Conservation (phyloP, 805 yeast species). For the Candida ortonii region DNA sequence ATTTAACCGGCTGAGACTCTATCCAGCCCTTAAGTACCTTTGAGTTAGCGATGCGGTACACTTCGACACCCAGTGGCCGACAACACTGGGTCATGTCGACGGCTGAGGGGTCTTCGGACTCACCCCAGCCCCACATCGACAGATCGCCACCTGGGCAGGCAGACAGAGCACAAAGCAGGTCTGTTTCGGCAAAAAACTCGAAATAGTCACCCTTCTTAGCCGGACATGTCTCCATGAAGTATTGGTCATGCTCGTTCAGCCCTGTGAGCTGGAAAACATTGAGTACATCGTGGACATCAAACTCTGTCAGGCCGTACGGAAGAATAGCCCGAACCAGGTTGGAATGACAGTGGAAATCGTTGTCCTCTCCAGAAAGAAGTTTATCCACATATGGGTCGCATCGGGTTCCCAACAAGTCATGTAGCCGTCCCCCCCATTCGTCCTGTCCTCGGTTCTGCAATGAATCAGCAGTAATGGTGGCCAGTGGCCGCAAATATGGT, state of each 20-base stretch:
- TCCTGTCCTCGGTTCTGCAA: conserved; percentile 53
- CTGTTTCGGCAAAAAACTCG: conserved; percentile 66
- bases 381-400: conserved; percentile 71
- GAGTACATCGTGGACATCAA: conserved; percentile 65
- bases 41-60: conserved; percentile 50
- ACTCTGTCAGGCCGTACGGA: conserved; percentile 61
- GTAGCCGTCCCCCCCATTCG: conserved; percentile 64
- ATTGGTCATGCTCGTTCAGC: conserved; percentile 59
- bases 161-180: conserved; percentile 58
- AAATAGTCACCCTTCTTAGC: conserved; percentile 58
- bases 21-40: conserved; percentile 47
- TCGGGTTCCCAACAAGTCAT: conserved; percentile 65
- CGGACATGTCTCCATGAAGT: conserved; percentile 70
- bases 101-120: conserved; percentile 42
- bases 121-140: conserved; percentile 72
- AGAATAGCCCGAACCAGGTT: conserved; percentile 57
- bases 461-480: conserved; percentile 62
- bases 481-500: conserved; percentile 63
- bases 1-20: conserved; percentile 48
- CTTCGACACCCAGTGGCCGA: conserved; percentile 61
- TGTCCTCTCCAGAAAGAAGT: conserved; percentile 59
- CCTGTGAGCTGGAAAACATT: conserved; percentile 72
- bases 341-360: conserved; percentile 66
- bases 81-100: conserved; percentile 60
- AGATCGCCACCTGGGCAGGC: conserved; percentile 74